These are phyloP conservation scores for Raffaelea deltoideospora DNA, from an alignment of 2,329 filamentous ascomycete genomes.

Conservation along the genomic window DNA sequence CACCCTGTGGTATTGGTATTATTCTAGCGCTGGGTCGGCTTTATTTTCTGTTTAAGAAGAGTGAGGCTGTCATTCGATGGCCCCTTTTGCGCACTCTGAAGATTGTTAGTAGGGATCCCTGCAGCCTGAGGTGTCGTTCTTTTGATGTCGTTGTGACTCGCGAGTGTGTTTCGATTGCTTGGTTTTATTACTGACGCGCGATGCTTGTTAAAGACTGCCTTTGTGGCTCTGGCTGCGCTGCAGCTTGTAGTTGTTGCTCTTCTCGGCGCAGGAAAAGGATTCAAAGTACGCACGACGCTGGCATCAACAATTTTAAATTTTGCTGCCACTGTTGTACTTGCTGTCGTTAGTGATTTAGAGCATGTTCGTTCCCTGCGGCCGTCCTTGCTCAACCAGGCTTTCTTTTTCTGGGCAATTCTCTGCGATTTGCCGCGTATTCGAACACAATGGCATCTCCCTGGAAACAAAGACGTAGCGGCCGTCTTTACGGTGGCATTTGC, in stretches of 20 bases:
- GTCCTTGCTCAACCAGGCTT: slow-evolving; percentile 28
- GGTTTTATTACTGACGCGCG: too few species aligned
- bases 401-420: slow-evolving; percentile 26
- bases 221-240: slow-evolving; percentile 1
- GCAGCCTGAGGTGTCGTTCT: too few species aligned
- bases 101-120: not conserved
- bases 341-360: slow-evolving; percentile 27
- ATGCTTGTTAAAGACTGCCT: not conserved
- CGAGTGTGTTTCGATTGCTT: too few species aligned
- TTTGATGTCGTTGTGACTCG: too few species aligned
- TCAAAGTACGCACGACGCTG: slow-evolving; percentile 5
- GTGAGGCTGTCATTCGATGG: slow-evolving; percentile 2
- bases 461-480: slow-evolving; percentile 22
- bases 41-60: slow-evolving; percentile 1
- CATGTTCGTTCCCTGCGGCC: slow-evolving; percentile 29
- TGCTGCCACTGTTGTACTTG: slow-evolving; percentile 12
- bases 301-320: slow-evolving; percentile 8
- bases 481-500: slow-evolving; percentile 24
- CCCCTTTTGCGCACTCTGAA: slow-evolving; percentile 4
- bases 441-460: slow-evolving; percentile 24
- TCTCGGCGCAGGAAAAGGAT: slow-evolving; percentile 1
- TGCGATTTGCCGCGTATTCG: slow-evolving; percentile 28
- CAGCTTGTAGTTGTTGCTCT: slow-evolving; percentile 4
- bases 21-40: slow-evolving; percentile 2
- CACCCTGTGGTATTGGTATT: slow-evolving; percentile 2